A percentile compares a stretch with the other conserved stretches of the same genome.
These are phyloP conservation scores for Colletotrichum euphorbiae DNA, from an alignment of 2,329 filamentous ascomycete genomes.

Conservation along the genomic window DNA sequence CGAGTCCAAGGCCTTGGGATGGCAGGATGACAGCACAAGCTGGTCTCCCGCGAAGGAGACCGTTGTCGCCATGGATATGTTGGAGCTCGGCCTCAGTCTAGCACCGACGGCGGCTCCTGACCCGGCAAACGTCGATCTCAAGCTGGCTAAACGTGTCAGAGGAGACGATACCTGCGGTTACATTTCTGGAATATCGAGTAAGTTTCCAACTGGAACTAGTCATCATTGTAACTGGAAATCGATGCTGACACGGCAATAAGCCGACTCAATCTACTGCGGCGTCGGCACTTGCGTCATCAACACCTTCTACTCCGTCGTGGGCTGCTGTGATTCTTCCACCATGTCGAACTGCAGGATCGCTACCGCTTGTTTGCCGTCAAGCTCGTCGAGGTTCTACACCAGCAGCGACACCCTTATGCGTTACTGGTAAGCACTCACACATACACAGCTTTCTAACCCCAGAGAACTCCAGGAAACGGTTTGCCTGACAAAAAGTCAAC, in stretches of 20 bases:
- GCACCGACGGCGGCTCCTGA: slow-evolving; percentile 41
- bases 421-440: slow-evolving; percentile 46
- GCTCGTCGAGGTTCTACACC: slow-evolving; percentile 41
- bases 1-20: slow-evolving; percentile 43
- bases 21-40: slow-evolving; percentile 42
- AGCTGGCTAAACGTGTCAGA: slow-evolving; percentile 42
- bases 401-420: slow-evolving; percentile 45
- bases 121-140: slow-evolving; percentile 27
- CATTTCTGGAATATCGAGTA: slow-evolving; percentile 44
- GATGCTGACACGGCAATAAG: slow-evolving; percentile 15
- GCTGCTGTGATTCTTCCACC: slow-evolving; percentile 48
- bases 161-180: slow-evolving; percentile 49
- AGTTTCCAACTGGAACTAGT: slow-evolving; percentile 11
- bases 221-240: slow-evolving; percentile 5
- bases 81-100: slow-evolving; percentile 39
- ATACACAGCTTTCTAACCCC: not conserved
- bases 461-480: not conserved
- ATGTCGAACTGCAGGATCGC: slow-evolving; percentile 38
- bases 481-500: not conserved
- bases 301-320: slow-evolving; percentile 43
- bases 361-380: slow-evolving; percentile 47
- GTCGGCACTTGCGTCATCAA: slow-evolving; percentile 46
- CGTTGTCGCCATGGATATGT: slow-evolving; percentile 41
- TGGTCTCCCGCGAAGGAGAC: slow-evolving; percentile 47
- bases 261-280: slow-evolving; percentile 46